Conservation (phyloP, 495 filamentous ascomycete genomes). For the Pyrenula massariospora region DNA sequence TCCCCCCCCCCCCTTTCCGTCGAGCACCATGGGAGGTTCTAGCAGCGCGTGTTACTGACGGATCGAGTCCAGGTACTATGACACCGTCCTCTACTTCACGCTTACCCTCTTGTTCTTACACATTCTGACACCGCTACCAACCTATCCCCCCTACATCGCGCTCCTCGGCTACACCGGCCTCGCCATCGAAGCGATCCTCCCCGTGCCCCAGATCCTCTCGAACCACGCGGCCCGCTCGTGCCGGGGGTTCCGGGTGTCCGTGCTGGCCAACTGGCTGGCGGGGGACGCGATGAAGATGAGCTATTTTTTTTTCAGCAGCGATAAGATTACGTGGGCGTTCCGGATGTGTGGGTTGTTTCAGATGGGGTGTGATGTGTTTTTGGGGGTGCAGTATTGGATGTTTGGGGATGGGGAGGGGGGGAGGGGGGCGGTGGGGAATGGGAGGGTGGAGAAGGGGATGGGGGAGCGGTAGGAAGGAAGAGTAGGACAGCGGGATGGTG, state of each 20-base stretch:
- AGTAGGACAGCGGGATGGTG: neutral
- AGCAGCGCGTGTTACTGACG: too few relatives aligned
- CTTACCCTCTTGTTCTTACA: constrained; percentile 55
- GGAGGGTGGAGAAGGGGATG: neutral
- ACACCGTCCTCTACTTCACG: constrained; percentile 65
- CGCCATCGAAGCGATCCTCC: constrained; percentile 77
- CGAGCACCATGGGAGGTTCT: too few relatives aligned
- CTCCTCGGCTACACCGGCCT: constrained; percentile 76
- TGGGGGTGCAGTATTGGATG: constrained; percentile 78
- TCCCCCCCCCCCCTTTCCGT: too few relatives aligned
- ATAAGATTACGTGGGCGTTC: constrained; percentile 72
- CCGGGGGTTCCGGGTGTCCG: constrained; percentile 79
- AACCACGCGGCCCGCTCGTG: constrained; percentile 72
- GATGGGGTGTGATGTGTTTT: constrained; percentile 67
- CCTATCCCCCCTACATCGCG: constrained; percentile 55
- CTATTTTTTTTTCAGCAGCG: constrained; percentile 71
- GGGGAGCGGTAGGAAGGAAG: neutral
- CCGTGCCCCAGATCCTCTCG: constrained; percentile 75
- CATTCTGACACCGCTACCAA: constrained; percentile 50
- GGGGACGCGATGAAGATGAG: constrained; percentile 94
- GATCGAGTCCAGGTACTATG: constrained; percentile 92
- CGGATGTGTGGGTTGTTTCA: constrained; percentile 90
- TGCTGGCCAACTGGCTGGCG: constrained; percentile 76
- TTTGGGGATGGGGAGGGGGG: constrained; percentile 48
- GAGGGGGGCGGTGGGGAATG: neutral